These are phyloP conservation scores for Neolentinus lepideus DNA, from an alignment of 1,284 basidiomycete species.

Conservation along the genomic window DNA sequence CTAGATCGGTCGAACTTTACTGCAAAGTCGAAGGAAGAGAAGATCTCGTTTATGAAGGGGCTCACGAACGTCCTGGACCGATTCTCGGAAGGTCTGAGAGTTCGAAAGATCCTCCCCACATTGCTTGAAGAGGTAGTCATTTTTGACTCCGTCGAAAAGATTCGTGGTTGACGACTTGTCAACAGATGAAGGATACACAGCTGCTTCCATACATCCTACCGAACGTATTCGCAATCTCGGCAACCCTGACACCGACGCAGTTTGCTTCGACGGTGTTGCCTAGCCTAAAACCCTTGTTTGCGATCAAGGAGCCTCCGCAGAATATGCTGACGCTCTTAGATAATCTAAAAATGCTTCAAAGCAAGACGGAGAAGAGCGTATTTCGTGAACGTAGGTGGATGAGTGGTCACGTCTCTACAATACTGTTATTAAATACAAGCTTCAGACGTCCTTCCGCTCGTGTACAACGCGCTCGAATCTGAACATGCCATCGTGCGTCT, in stretches of 20 bases:
- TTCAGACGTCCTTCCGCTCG: slow-evolving; percentile 86
- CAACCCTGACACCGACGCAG: slow-evolving; percentile 69
- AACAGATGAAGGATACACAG: slow-evolving; percentile 83
- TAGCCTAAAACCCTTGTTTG: slow-evolving; percentile 86
- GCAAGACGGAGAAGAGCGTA: slow-evolving; percentile 81
- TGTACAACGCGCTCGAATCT: slow-evolving; percentile 92
- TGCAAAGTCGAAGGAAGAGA: slow-evolving; percentile 90
- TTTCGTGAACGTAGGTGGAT: slow-evolving; percentile 79
- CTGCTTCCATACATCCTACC: slow-evolving; percentile 95
- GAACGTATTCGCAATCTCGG: slow-evolving; percentile 92
- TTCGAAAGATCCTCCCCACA: slow-evolving; percentile 89
- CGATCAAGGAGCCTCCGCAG: slow-evolving; percentile 92
- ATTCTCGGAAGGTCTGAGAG: slow-evolving; percentile 85
- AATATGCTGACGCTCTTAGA: slow-evolving; percentile 93
- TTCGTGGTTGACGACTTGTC: neutral
- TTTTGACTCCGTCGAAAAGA: neutral
- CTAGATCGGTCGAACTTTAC: slow-evolving; percentile 94
- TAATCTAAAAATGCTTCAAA: slow-evolving; percentile 82
- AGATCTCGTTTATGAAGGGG: slow-evolving; percentile 94
- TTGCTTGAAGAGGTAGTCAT: slow-evolving; percentile 82
- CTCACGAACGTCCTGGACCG: slow-evolving; percentile 75
- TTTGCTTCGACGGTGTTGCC: slow-evolving; percentile 83
- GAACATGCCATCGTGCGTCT: slow-evolving; percentile 71
- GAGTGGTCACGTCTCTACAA: neutral
- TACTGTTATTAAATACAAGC: neutral